Base-by-base conservation (phyloP, 352 stramenopile species). In the Globisporangium ultimum region DNA sequence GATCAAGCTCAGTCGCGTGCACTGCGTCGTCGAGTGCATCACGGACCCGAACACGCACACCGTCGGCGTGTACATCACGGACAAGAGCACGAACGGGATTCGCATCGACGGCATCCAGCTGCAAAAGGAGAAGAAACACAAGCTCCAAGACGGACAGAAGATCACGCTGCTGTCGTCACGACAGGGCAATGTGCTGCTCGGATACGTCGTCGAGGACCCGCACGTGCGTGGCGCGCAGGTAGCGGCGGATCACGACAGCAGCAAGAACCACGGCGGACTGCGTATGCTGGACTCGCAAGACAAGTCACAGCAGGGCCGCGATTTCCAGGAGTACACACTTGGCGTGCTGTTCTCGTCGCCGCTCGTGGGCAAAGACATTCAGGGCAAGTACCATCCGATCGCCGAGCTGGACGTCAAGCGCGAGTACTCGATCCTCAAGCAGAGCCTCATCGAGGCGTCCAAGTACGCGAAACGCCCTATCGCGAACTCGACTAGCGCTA, bases 301-400 rank as follows among this genome's bases (percentile, higher is more conserved):
- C 28, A 72, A 72, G 18, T 87, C 78, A 0, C 78, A 88, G 58
- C 67, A 80, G 20, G 68, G 68, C 12, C 74, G 78, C 1, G 77
- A 84, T n/a, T 57, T 84, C 0, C 78, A 88, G 42, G 76, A 91
- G 50, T 85, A 96, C 53, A 95, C 83, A 10, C 82, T 98, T 9
- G 91, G 89, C 17, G 91, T 98, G n/a, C 63, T 98, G 24, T 98
- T 98, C 61, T 97, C 94, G 4, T 87, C 89, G 1, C 95, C 95
- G 4, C 68, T 98, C 17, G 95, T 97, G 5, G 95, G 90, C 24
- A 91, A 91, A 61, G 92, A 98, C 65, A 78, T 88, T 17, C 69
- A 93, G 42, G 89, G 89, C 40, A 88, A 89, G 57, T 89, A 97
- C 22, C 86, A 96, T 58, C 89, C 93, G 18, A 97, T 98, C 62